Base-by-base conservation (phyloP, 176 grass and related monocot species). In the Musa acuminata region DNA sequence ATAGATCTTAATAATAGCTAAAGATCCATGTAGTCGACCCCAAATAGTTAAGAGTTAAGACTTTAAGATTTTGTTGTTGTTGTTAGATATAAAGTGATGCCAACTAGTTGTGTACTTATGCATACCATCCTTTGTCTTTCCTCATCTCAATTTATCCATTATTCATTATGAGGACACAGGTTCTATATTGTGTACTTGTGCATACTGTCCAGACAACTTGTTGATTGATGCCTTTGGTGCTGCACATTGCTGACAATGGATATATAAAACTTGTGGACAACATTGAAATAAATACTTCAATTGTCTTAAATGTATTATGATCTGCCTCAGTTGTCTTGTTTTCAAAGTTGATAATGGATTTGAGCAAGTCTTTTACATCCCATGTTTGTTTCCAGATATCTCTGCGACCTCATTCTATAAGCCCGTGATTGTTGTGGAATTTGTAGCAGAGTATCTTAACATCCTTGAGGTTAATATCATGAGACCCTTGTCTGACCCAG, bases 351-450 rank as follows among this genome's bases (percentile, higher is more conserved):
- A 19, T 69, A 57, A 1, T 71, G 57, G 71, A 35, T 74, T 49
- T 82, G 1, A 71, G 53, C 11, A 75, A 63, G 57, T 57, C 17
- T 53, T 11, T 80, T 49, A 71, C 73, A 55, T 22, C 55, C 64
- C 51, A 43, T 51, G 48, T 26, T 54, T 27, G 72, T 78, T 20
- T 88, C 14, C 83, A 97, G 90, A 97, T 80, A 93, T 93, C 24
- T 88, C 87, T 51, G 87, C 90, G 60, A 97, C 93, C 60, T 85
- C 93, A 49, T 97, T 97, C 53, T 93, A 90, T 64, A 89, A 91
- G 82, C 75, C 93, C 35, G 60, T 85, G 19, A 77, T 80, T 12
- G 81, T 97, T 43, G 81, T 89, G 62, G 25, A 84, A 48, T 93
- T 97, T 73, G 82, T 89, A 43, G 58, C 51, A 13, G 75, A 89